phyloP scores from a whole-genome alignment of 805 yeast genomes.

The Barnettozyma wickerhamii region DNA sequence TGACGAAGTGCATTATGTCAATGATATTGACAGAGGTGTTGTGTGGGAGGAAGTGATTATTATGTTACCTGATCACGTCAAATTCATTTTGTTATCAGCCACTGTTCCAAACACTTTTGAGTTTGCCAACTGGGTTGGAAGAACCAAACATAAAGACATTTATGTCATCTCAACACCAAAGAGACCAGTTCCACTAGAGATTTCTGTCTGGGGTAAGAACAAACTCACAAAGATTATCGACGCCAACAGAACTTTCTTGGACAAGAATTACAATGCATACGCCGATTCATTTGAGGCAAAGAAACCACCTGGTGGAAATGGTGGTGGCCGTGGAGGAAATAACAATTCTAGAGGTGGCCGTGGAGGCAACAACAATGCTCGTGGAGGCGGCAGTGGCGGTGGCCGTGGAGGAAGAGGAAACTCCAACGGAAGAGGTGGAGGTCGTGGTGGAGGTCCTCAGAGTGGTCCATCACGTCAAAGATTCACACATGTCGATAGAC shows the following conservation, averaged over 20 bases:
- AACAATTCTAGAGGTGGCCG: conserved; percentile 39
- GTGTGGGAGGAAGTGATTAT: conserved; percentile 99
- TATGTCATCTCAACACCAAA: conserved; percentile 95
- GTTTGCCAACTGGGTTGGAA: conserved; percentile 98
- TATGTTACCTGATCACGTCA: conserved; percentile 95
- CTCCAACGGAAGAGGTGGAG: conserved; percentile 31
- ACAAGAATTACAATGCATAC: conserved; percentile 58
- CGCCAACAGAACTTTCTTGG: conserved; percentile 65
- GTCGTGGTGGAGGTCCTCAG: conserved; percentile 31
- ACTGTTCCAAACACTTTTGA: conserved; percentile 98
- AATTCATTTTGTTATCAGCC: conserved; percentile 86
- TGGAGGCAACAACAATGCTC: conserved; percentile 34
- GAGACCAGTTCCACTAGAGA: conserved; percentile 94
- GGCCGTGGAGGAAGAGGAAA: conserved; percentile 34
- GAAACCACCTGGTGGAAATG: conserved; percentile 33
- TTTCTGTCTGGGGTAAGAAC: conserved; percentile 78
- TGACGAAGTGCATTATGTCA: conserved; percentile 97
- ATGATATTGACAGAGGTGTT: conserved; percentile 95
- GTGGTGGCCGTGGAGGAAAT: conserved; percentile 29
- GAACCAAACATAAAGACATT: conserved; percentile 93
- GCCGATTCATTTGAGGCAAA: conserved; percentile 44
- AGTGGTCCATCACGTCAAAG: conserved; percentile 26
- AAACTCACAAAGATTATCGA: conserved; percentile 70
- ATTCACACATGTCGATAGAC: conserved; percentile 35
- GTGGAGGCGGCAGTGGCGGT: conserved; percentile 42